Evolutionary conservation across 2,329 filamentous ascomycete genomes (phyloP), one percentile per base, ranked within the genome.

Genomic region (Torrubiella hemipterigena): DNA sequence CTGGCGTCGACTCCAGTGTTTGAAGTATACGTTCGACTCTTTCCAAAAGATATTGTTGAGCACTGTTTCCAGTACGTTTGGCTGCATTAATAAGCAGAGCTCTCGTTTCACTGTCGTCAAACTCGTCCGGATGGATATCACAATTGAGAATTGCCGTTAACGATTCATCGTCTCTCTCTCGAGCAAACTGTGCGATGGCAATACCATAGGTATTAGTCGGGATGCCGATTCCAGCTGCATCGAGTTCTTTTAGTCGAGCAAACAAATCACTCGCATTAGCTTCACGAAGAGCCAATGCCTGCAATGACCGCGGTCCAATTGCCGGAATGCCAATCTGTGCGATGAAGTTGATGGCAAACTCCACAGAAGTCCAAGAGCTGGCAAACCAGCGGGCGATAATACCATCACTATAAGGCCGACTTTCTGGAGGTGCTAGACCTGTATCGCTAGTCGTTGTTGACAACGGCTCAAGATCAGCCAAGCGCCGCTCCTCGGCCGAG

Each of bases 321-420:
- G 65, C 60, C 29, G 73, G 64, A 5, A 93, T 61, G 3, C 81
- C 81, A 31, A 93, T 69, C 44, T 81, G 73, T 34, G 69, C 65
- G 13, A 91, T 59, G 6, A 81, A 67, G 20, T 70, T 70, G 33
- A 93, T 73, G 17, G 84, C 73, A 41, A 79, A 70, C 34, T 87
- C 75, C 8, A 86, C 61, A 2, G 77, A 72, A 15, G 91, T 67
- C 51, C 82, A 81, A 13, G 58, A 59, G 35, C 65, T 77, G 8
- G 86, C 86, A 49, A 94, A 87, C 59, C 85, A 75, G 39, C 77
- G 72, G n/a, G 86, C 81, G 13, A 81, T 79, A 18, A 93, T 67
- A 1, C 62, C 56, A 50, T 91, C 83, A 45, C 72, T 78, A 39
- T 75, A 43, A 29, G 56, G 52, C 25, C 45, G 48, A 21, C 22